Evolutionary conservation across 768 basidiomycete genomes (phyloP), one percentile per base, ranked within the genome.

Genomic region (Leccinum obscurum): DNA sequence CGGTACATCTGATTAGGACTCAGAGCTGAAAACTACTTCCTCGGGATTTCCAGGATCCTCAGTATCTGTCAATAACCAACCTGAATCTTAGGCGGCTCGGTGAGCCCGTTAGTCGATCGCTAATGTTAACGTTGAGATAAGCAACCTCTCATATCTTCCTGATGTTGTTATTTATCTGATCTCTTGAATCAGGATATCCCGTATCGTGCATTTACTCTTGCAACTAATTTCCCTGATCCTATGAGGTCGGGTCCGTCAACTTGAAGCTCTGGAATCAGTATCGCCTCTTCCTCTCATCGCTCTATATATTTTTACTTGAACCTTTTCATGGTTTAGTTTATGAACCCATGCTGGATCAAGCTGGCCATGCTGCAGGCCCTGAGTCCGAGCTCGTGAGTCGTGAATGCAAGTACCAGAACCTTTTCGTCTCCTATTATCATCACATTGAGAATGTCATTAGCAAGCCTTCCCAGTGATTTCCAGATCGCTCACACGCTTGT

Each of bases 31-130:
- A 28, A 20, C 46, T 3, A 3, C 39, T 22, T 30, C n/a, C n/a
- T n/a, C 63, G 91, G 90, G 88, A 92, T 65, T 95, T 95, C 72
- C 90, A 86, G 83, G 92, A 94, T 72, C 90, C 89, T 0, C 72
- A 70, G 10, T 77, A 77, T 1, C 61, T n/a, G n/a, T n/a, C n/a
- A n/a, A n/a, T n/a, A n/a, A n/a, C n/a, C n/a, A n/a, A n/a, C n/a
- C n/a, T n/a, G n/a, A n/a, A n/a, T n/a, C n/a, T n/a, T n/a, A n/a
- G n/a, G n/a, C n/a, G 93, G 92, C 75, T 82, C 35, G 94, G 94
- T 28, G 93, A 94, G 72, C 92, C 93, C 17, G 93, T 94, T 57
- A 64, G 82, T 64, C 9, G 7, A 17, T 32, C 6, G 11, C 13
- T 46, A 11, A 20, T 28, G 9, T 28, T 35, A 11, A 17, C 20